These are phyloP conservation scores for Clavispora asparagi DNA, from an alignment of 805 yeast species.

Conservation along the genomic window DNA sequence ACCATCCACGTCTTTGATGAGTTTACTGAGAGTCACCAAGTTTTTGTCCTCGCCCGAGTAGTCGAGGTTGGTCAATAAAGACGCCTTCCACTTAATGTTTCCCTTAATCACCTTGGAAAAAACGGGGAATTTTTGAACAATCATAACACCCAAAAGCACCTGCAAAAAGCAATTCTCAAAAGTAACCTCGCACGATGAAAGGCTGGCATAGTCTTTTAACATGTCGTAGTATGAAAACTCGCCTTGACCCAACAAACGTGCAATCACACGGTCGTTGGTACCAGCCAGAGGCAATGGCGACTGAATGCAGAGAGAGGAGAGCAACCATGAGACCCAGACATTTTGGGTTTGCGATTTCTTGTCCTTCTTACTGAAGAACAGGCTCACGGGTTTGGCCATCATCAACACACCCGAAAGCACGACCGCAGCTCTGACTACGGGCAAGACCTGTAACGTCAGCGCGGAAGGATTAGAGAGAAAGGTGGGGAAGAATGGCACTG, in stretches of 20 bases:
- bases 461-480: constrained; percentile 9
- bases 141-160: constrained; percentile 24
- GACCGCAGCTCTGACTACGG: constrained; percentile 7
- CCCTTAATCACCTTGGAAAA: constrained; percentile 16
- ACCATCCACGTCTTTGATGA: constrained; percentile 30
- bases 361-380: not conserved
- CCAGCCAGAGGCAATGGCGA: constrained; percentile 9
- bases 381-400: constrained; percentile 6
- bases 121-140: constrained; percentile 18
- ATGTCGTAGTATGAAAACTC: constrained; percentile 12
- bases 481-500: constrained; percentile 34
- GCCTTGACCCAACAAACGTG: constrained; percentile 14
- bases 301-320: constrained; percentile 25
- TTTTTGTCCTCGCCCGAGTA: constrained; percentile 22
- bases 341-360: not conserved
- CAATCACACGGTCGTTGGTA: constrained; percentile 12
- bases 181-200: constrained; percentile 23
- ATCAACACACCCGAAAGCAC: constrained; percentile 7
- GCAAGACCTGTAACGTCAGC: constrained; percentile 8
- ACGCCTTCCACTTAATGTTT: constrained; percentile 21
- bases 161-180: constrained; percentile 32
- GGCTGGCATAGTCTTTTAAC: constrained; percentile 22
- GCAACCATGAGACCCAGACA: constrained; percentile 17
- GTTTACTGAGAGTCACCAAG: constrained; percentile 17
- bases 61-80: constrained; percentile 25